A percentile compares a stretch with the other conserved stretches of the same genome.
These are phyloP conservation scores for Mucor circinelloides DNA, from an alignment of 371 early-diverging fungal genomes.

Conservation along the genomic window DNA sequence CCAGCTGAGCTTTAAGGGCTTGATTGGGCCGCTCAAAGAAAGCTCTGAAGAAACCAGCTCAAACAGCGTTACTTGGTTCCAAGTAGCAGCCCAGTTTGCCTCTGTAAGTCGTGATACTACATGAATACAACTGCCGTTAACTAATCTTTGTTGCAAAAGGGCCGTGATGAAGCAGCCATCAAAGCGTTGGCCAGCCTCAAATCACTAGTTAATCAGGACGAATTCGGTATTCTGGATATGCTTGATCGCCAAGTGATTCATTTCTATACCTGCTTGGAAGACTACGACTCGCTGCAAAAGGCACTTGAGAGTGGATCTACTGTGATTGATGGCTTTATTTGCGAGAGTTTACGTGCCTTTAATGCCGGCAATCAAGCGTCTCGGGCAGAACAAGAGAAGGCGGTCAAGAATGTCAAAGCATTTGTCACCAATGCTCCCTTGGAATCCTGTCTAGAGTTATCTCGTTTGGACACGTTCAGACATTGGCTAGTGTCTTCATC, in stretches of 20 bases:
- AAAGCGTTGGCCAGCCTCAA: slow-evolving; percentile 20
- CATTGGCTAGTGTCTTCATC: slow-evolving; percentile 7
- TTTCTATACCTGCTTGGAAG: slow-evolving; percentile 38
- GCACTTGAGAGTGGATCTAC: slow-evolving; percentile 12
- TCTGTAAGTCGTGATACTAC: slow-evolving; percentile 15
- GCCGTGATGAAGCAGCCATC: slow-evolving; percentile 38
- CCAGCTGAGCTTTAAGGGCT: slow-evolving; percentile 30
- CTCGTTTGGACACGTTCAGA: slow-evolving; percentile 23
- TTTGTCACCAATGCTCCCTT: slow-evolving; percentile 20
- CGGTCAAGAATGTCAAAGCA: neutral
- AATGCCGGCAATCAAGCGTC: slow-evolving; percentile 7
- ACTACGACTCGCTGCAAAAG: slow-evolving; percentile 26
- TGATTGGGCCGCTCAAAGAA: slow-evolving; percentile 26
- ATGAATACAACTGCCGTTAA: neutral
- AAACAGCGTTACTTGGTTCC: slow-evolving; percentile 34
- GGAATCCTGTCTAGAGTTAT: slow-evolving; percentile 24
- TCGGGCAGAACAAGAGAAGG: neutral
- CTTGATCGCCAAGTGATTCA: slow-evolving; percentile 34
- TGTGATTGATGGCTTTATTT: slow-evolving; percentile 23
- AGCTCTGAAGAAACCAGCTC: neutral
- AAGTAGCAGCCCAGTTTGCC: slow-evolving; percentile 39
- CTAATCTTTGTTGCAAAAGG: slow-evolving; percentile 17
- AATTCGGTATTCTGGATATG: slow-evolving; percentile 34
- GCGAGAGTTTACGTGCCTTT: slow-evolving; percentile 23
- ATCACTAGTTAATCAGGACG: slow-evolving; percentile 11